Evolutionary conservation across 2,329 filamentous ascomycete species (phyloP).

Genomic region (Monosporascus sp.): DNA sequence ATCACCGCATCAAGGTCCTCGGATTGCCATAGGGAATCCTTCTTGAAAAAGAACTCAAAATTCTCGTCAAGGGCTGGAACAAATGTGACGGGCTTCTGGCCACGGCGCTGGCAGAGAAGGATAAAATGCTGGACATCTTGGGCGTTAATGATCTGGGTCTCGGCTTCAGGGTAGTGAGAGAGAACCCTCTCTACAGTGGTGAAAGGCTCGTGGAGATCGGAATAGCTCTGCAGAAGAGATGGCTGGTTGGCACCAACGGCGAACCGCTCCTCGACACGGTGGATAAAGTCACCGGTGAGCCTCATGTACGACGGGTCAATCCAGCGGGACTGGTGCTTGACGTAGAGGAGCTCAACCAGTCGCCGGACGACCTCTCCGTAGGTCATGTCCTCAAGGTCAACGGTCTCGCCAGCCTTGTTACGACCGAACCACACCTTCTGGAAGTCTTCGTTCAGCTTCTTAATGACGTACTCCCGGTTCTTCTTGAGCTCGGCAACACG

Average conservation of each 20-base stretch:
- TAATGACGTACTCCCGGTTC: constrained; percentile 84
- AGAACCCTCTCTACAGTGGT: constrained; percentile 73
- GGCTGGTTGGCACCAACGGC: constrained; percentile 64
- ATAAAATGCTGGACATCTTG: constrained; percentile 98
- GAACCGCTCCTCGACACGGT: constrained; percentile 94
- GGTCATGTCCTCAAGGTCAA: constrained; percentile 93
- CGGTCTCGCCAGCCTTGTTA: constrained; percentile 72
- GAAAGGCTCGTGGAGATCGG: constrained; percentile 80
- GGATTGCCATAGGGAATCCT: constrained; percentile 98
- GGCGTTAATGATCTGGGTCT: constrained; percentile 90
- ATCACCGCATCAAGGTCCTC: constrained; percentile 96
- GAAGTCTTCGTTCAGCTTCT: constrained; percentile 93
- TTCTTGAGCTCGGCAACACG: constrained; percentile 82
- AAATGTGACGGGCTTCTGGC: constrained; percentile 95
- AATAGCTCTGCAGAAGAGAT: constrained; percentile 84
- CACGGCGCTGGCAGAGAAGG: constrained; percentile 81
- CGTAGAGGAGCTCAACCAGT: constrained; percentile 85
- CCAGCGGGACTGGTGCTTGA: constrained; percentile 87
- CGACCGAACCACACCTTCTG: constrained; percentile 96
- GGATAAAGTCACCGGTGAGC: constrained; percentile 91
- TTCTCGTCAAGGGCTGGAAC: constrained; percentile 93
- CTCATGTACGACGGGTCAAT: constrained; percentile 79
- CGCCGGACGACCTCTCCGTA: constrained; percentile 83
- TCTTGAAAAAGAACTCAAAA: constrained; percentile 99
- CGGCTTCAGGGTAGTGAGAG: constrained; percentile 76